Conservation (phyloP, 2,329 filamentous ascomycete species). For the Fusarium burgessii region DNA sequence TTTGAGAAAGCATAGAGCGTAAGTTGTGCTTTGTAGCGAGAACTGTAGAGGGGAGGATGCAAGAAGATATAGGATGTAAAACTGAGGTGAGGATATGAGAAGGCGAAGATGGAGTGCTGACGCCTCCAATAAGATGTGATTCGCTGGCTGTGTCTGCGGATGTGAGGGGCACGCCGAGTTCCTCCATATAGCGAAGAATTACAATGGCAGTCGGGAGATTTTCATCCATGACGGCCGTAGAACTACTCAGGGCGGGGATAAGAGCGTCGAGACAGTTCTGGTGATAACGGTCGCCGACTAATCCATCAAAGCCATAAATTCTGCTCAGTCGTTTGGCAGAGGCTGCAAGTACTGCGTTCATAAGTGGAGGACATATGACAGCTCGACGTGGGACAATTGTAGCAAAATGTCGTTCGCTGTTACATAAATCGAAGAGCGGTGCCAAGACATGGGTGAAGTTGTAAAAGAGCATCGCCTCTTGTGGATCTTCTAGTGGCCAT, state of each 20-base stretch:
- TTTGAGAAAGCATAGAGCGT: too few relatives aligned
- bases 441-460: constrained; percentile 45
- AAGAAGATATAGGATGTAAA: too few relatives aligned
- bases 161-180: constrained; percentile 42
- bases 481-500: constrained; percentile 41
- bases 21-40: too few relatives aligned
- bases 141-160: constrained; percentile 32
- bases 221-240: constrained; percentile 46
- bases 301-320: constrained; percentile 36
- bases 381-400: constrained; percentile 47
- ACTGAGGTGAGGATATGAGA: too few relatives aligned
- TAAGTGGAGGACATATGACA: constrained; percentile 43
- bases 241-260: constrained; percentile 46
- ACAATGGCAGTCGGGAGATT: constrained; percentile 48
- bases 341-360: constrained; percentile 47
- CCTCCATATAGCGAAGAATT: constrained; percentile 49
- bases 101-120: too few relatives aligned
- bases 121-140: constrained; percentile 48
- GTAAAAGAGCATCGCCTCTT: constrained; percentile 48
- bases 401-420: constrained; percentile 47
- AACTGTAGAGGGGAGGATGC: too few relatives aligned
- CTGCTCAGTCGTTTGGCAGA: constrained; percentile 45
- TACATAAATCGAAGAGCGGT: constrained; percentile 47
- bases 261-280: constrained; percentile 46
- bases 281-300: constrained; percentile 46